A percentile compares a stretch with the other conserved stretches of the same genome.
Evolutionary conservation across 345 rosid species (phyloP).

Genomic region (Kernera saxatilis): DNA sequence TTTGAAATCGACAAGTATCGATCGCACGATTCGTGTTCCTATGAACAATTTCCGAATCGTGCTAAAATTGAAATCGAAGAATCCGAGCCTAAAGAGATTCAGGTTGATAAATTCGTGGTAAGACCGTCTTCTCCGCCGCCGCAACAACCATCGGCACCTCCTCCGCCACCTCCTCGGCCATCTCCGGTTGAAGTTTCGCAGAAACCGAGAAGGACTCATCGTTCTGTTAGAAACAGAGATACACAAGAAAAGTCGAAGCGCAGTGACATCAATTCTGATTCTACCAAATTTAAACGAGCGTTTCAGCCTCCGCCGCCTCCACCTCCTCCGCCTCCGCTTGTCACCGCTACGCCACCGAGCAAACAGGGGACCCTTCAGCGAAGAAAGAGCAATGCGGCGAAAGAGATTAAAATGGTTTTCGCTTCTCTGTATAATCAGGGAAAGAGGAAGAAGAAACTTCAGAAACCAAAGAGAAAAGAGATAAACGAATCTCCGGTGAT

Average conservation of each 20-base stretch:
- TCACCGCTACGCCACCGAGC: conserved; percentile 33
- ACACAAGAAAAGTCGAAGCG: conserved; percentile 18
- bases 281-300: conserved; percentile 17
- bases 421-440: conserved; percentile 53
- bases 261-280: conserved; percentile 7
- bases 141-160: conserved; percentile 20
- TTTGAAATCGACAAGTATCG: conserved; percentile 45
- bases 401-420: conserved; percentile 67
- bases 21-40: conserved; percentile 4
- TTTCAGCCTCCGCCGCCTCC: conserved; percentile 25
- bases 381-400: conserved; percentile 59
- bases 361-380: conserved; percentile 39
- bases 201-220: conserved; percentile 35
- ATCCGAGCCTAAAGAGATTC: conserved; percentile 47
- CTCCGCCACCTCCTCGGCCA: conserved; percentile 38
- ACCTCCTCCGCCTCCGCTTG: conserved; percentile 35
- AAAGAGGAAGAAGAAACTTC: conserved; percentile 57
- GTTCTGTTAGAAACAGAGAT: conserved; percentile 35
- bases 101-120: conserved; percentile 50
- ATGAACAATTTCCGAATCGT: conserved; percentile 21
- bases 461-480: conserved; percentile 33
- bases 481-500: conserved; percentile 14
- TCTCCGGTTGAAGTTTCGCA: conserved; percentile 20
- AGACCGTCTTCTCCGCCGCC: conserved; percentile 30
- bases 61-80: conserved; percentile 32